Evolutionary conservation across 768 basidiomycete genomes (phyloP), one percentile per base, ranked within the genome.

Genomic region (Cantharellus anzutake): DNA sequence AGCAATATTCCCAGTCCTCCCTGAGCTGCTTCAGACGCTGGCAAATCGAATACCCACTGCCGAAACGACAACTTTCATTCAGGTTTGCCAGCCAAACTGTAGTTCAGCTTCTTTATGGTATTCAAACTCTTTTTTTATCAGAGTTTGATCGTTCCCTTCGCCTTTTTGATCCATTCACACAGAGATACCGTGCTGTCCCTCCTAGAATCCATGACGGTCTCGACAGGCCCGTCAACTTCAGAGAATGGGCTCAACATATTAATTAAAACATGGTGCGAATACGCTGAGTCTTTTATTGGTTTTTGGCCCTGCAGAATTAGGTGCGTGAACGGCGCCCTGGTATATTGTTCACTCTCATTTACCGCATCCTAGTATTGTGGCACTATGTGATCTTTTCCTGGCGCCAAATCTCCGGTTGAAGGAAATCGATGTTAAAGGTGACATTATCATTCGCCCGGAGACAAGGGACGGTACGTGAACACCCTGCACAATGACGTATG

Each of bases 221-320:
- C 60, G 73, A 29, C 20, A 29, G 20, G 20, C 20, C 20, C 20
- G 20, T 29, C 20, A 29, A 29, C 20, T 78, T 51, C 77, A 29
- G 76, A 80, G 38, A 76, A 77, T 0, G 88, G 80, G 0, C 76
- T 97, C n/a, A 83, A 92, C 62, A 78, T 97, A 53, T 75, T 99
- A n/a, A 77, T 98, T 37, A 79, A 83, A 59, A 83, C 86, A 0
- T 97, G 93, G 94, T 88, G 86, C 66, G 94, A 99, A 68, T 93
- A 92, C 65, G 83, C 84, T 7, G 86, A 90, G 70, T 89, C 84
- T 3, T 87, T 98, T 77, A 89, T 91, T 67, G 93, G 96, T 39
- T 90, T 84, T 70, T 98, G 94, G 93, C 83, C 89, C 5, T 80
- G 82, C 3, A 80, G 89, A 40, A 78, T 94, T 65, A 92, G 71